Percentiles rank a stretch among this genome's conserved stretches.
phyloP scores from a whole-genome alignment of 1,284 basidiomycete genomes.

The Tilletia caries region DNA sequence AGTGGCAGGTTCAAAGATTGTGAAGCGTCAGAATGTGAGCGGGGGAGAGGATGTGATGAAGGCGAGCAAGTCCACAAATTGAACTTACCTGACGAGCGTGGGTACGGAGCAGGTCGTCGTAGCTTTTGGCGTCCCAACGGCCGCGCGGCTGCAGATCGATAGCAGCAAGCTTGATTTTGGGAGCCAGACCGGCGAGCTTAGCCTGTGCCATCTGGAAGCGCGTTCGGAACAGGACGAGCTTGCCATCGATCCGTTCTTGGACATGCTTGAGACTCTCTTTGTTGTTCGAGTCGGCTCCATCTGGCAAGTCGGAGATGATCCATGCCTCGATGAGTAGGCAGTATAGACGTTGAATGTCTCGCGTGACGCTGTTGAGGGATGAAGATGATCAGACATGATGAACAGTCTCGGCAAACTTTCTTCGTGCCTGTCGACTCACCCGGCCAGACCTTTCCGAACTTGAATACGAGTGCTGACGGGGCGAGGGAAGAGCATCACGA shows the following conservation, averaged over 20 bases:
- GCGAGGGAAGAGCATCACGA: constrained; percentile 61
- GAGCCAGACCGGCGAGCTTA: constrained; percentile 36
- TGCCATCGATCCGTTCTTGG: constrained; percentile 18
- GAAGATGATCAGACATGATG: constrained; percentile 34
- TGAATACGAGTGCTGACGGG: constrained; percentile 60
- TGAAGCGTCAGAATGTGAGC: constrained; percentile 50
- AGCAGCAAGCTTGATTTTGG: background rate
- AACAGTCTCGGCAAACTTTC: too few species aligned
- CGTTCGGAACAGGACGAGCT: constrained; percentile 35
- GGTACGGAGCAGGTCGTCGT: constrained; percentile 54
- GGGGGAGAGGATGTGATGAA: constrained; percentile 12
- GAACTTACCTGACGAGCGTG: constrained; percentile 20
- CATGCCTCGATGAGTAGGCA: constrained; percentile 58
- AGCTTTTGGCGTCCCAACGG: constrained; percentile 59
- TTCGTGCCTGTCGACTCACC: constrained; percentile 27
- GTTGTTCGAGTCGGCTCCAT: constrained; percentile 24
- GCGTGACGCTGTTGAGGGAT: constrained; percentile 36
- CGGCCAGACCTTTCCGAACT: constrained; percentile 59
- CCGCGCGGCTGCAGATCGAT: constrained; percentile 56
- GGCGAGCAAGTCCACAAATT: background rate
- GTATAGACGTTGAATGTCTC: constrained; percentile 57
- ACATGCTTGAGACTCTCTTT: constrained; percentile 21
- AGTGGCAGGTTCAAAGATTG: constrained; percentile 19
- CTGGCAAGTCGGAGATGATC: constrained; percentile 52
- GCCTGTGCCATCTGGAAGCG: constrained; percentile 56